Conservation (phyloP, 306 rosid species). For the Cajanus cajan region DNA sequence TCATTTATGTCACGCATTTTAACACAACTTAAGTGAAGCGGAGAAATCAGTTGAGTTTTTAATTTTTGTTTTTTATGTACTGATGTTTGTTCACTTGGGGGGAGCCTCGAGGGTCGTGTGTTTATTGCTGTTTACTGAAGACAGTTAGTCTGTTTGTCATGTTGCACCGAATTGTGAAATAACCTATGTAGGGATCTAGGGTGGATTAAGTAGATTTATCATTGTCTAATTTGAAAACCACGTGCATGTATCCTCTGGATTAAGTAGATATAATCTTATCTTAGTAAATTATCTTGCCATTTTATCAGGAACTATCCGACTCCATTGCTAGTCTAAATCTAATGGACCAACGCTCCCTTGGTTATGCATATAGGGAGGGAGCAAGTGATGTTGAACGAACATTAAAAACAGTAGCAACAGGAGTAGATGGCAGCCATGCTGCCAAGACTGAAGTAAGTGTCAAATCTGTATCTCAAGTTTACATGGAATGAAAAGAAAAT, state of each 20-base stretch:
- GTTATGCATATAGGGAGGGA: slow-evolving; percentile 48
- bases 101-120: not conserved
- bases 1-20: not conserved
- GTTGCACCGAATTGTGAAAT: not conserved
- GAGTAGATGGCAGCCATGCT: slow-evolving; percentile 45
- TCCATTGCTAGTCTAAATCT: slow-evolving; percentile 39
- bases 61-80: not conserved
- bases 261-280: too few species aligned
- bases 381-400: slow-evolving; percentile 64
- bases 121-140: not conserved
- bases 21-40: not conserved
- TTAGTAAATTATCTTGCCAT: slow-evolving; percentile 24
- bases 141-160: not conserved
- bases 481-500: not conserved
- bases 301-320: slow-evolving; percentile 56
- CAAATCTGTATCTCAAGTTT: slow-evolving; percentile 13
- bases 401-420: slow-evolving; percentile 56
- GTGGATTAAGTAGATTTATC: slow-evolving; percentile 14
- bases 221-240: slow-evolving; percentile 3
- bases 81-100: not conserved
- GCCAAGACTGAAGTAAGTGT: slow-evolving; percentile 56
- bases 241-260: not conserved
- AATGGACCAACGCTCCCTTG: slow-evolving; percentile 48
- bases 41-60: not conserved
- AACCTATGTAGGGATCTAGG: not conserved